Percentiles rank a stretch among this genome's conserved stretches.
Conservation (phyloP, 768 basidiomycete genomes). For the Lactarius deliciosus region DNA sequence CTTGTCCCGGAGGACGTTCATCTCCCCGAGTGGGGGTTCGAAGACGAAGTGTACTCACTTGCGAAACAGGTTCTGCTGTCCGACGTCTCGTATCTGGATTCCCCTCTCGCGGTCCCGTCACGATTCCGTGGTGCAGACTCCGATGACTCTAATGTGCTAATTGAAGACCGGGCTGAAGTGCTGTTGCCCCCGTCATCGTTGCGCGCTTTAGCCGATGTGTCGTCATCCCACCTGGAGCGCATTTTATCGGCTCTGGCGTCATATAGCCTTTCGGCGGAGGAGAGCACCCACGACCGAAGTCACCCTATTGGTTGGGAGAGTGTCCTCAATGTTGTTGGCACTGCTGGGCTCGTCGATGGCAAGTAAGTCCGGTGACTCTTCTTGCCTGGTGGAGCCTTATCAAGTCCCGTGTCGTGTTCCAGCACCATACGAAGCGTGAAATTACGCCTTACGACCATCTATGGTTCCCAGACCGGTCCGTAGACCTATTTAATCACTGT, state of each 20-base stretch:
- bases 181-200: constrained; percentile 36
- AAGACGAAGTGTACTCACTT: constrained; percentile 63
- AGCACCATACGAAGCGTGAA: constrained; percentile 24
- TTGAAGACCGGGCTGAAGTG: constrained; percentile 35
- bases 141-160: constrained; percentile 1
- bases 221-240: constrained; percentile 48
- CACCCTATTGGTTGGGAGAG: constrained; percentile 62
- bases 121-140: not conserved
- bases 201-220: constrained; percentile 43
- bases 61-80: constrained; percentile 37
- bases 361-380: constrained; percentile 31
- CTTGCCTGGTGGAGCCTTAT: not conserved
- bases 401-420: not conserved
- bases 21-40: constrained; percentile 66
- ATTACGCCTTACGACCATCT: constrained; percentile 24
- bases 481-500: not conserved
- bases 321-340: constrained; percentile 54
- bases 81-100: constrained; percentile 29
- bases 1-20: constrained; percentile 59
- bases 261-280: constrained; percentile 53
- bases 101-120: constrained; percentile 16
- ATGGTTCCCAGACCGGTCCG: constrained; percentile 18
- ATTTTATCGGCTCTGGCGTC: constrained; percentile 55
- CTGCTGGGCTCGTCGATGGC: constrained; percentile 38
- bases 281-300: constrained; percentile 64